Base-by-base conservation (phyloP, 2,329 filamentous ascomycete species). In the Talaromyces pinophilus region DNA sequence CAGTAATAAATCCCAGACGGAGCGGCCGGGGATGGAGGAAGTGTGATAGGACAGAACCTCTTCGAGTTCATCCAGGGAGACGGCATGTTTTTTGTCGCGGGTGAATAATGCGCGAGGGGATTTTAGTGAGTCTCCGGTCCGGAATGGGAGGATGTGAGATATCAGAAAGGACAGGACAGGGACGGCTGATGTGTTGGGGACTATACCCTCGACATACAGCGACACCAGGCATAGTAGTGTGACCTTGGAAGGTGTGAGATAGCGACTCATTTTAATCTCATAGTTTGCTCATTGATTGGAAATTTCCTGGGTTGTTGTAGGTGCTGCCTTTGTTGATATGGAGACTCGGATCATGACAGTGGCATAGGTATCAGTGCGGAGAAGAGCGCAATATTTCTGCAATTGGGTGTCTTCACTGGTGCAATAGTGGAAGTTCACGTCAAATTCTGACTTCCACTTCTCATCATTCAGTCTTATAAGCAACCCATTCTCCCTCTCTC, bases 1-100 rank as follows among this genome's bases (percentile, higher is more conserved):
- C 13, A 98, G 84, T 65, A 97, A 92, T 1, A 90, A 82, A 74
- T 98, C 93, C 88, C 93, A 95, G n/a, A 97, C 80, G n/a, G 86
- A 90, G 59, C 91, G 86, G 2, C 92, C 92, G 0, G 92, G 90
- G 65, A 92, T 80, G 8, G 78, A 82, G 1, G 85, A 86, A 13
- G 78, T 72, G 68, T 80, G 82, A 40, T 68, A 64, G 25, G 79
- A 77, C 5, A 85, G 78, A 3, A 81, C 77, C 68, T 81, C 73
- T 70, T 86, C 81, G 62, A 87, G 80, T 64, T 81, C 81, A 25
- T 76, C 67, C 50, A 83, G 79, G n/a, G 77, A 73, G 17, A 80
- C 72, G 13, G 76, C 71, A 70, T 75, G 76, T 38, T 75, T 72
- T 54, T 70, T 72, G 61, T 73, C 69, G 69, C 71, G 73, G 68